Evolutionary conservation across 148 eudicot genomes (phyloP), one percentile per base, ranked within the genome.

Genomic region (Rhododendron griersonianum): DNA sequence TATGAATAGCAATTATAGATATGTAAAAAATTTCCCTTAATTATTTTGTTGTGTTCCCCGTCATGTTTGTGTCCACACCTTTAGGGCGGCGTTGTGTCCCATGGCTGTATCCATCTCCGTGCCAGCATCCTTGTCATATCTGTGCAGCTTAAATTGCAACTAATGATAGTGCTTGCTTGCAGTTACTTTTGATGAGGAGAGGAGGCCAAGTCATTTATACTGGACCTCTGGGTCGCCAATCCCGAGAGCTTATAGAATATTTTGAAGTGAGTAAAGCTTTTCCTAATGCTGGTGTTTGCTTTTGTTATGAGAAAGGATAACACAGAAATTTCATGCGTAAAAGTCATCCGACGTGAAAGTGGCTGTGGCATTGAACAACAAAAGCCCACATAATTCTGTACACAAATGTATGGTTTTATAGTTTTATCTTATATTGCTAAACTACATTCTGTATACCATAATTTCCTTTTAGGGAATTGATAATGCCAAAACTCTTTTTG

Each of bases 191-290:
- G 85, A 91, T 95, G 95, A 93, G 91, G 91, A 89, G 92, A 86
- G 98, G 98, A 81, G 98, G 98, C 28, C 93, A 90, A 85, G 88
- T 94, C 73, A 90, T 90, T 44, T 96, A 92, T 87, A 94, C 91
- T 13, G 98, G 98, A 78, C 90, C 90, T 69, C 91, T 94, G 35
- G 98, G 98, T 78, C 93, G 53, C 47, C 88, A 88, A 2, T 94
- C 98, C 6, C 86, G 88, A 55, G 89, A 87, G 57, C 94, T 96
- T 4, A 81, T 92, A 50, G 92, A 94, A 84, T 96, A 96, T 84
- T 93, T 94, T 91, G 94, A 93, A 85, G 98, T 94, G 78, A 87
- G 89, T 90, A 79, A 15, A 50, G 50, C n/a, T 63, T 63, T 83
- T 80, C 35, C 63, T 7, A 30, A 47, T 82, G 44, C 39, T 39